Base-by-base conservation (phyloP, 768 basidiomycete species). In the Russula emetica region DNA sequence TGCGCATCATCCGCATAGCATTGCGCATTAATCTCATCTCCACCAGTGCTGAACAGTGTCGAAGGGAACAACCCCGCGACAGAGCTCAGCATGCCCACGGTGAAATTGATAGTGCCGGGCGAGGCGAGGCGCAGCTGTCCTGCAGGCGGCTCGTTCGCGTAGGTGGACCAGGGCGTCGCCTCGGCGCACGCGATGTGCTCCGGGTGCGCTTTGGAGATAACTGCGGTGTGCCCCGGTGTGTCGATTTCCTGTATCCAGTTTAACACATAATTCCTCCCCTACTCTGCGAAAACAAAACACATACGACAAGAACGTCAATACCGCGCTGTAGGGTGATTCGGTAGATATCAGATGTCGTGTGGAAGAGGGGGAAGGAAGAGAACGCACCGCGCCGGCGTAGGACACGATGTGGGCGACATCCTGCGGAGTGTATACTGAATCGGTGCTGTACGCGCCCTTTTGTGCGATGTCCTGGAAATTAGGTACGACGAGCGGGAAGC, bases 71-170 rank as follows among this genome's bases (percentile, higher is more conserved):
- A 75, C 20, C 74, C 70, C 0, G 86, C 83, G 14, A 85, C 79
- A 0, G 82, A 75, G 0, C 73, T 74, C 69, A 93, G 73, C 16
- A 94, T 69, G 9, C 72, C 73, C 0, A 78, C 71, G 0, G 85
- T 82, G 61, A 91, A 94, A 47, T 82, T 77, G 61, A 83, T 75
- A 9, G 86, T 86, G 2, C 78, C 80, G 0, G 80, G 71, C 6
- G 84, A 80, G 0, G 87, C 85, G 58, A 94, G 80, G 47, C 88
- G 86, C 13, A 94, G 82, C 71, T 94, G 91, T 0, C 92, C 92
- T 0, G 91, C 83, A 0, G 92, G 92, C 1, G 92, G 92, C 66
- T 93, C 87, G 67, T 76, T 80, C 7, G 88, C 88, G 61, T 83
- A 90, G 5, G 72, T 75, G 0, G 75, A 20, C 86, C 88, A 88